phyloP scores from a whole-genome alignment of 352 stramenopile genomes.

The Globisporangium carolinianum region DNA sequence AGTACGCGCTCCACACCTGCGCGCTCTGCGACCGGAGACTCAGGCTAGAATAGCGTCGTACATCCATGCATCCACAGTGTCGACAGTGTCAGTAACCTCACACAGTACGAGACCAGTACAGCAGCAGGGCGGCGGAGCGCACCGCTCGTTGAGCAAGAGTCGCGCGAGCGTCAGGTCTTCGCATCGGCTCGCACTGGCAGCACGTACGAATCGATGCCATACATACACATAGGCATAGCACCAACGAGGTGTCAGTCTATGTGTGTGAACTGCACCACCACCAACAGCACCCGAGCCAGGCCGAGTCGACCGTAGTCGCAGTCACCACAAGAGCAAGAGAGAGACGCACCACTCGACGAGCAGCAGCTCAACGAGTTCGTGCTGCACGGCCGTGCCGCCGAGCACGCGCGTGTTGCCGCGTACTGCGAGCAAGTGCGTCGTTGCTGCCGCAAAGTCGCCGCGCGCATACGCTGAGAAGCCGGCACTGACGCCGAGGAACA shows the following conservation, averaged over 20 bases:
- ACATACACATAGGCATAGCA: background rate
- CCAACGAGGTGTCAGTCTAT: background rate
- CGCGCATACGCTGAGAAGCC: conserved; percentile 67
- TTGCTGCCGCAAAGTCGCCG: conserved; percentile 50
- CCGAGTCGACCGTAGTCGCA: too few species aligned
- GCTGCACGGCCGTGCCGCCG: conserved; percentile 59
- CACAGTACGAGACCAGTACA: background rate
- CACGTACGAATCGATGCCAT: too few species aligned
- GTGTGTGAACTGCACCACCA: background rate
- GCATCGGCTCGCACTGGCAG: conserved; percentile 56
- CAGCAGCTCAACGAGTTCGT: conserved; percentile 69
- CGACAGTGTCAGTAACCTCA: background rate
- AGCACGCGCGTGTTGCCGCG: conserved; percentile 65
- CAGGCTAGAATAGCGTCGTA: conserved; percentile 23
- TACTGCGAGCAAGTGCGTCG: conserved; percentile 42
- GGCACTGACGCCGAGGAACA: conserved; percentile 51
- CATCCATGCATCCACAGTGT: background rate
- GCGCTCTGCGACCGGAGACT: conserved; percentile 69
- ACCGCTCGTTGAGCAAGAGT: conserved; percentile 81
- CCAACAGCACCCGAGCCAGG: too few species aligned
- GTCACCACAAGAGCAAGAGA: too few species aligned
- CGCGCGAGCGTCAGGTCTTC: conserved; percentile 62
- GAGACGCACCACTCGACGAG: conserved; percentile 63
- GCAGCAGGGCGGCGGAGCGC: background rate
- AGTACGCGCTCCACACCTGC: conserved; percentile 77